Base-by-base conservation (phyloP, 192 early-diverging fungal species). In the Funneliformis geosporum region DNA sequence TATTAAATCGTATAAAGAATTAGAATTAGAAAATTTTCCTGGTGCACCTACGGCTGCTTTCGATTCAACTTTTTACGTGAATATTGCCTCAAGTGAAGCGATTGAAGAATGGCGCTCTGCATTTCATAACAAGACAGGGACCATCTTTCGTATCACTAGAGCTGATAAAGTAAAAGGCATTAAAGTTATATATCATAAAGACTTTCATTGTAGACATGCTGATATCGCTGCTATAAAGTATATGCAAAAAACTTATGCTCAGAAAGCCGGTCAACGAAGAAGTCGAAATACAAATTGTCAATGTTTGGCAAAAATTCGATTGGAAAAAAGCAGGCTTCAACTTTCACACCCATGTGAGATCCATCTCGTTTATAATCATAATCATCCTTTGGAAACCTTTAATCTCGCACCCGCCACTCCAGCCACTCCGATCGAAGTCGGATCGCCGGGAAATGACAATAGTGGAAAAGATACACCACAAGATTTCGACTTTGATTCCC, bases 201-300 rank as follows among this genome's bases (percentile, higher is more conserved):
- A 77, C 28, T 77, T 77, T 44, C 75, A 77, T 66, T 77, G 75
- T 50, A 40, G 75, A 39, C 75, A 77, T 14, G 75, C 75, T 44
- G 75, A 77, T 47, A 77, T 77, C 27, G 75, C 75, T 10, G 75
- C 75, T 33, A 77, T 77, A n/a, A 77, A 77, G n/a, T 77, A 77
- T 47, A 77, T 77, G 75, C 75, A 77, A 77, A 77, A 77, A 66
- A 77, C 75, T 33, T 77, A 77, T 77, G 75, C 75, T 23, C 75
- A 77, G 65, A 77, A 77, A 18, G 62, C 62, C 33, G 75, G 75
- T 66, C 75, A 77, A 66, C 25, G 75, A 38, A 64, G 75, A 28
- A 77, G 62, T 77, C 21, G 75, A 77, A 77, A 77, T 66, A 77
- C 75, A 14, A 77, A 77, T 64, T 77, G 75, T 44, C 75, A 77